Percentiles rank a stretch among this genome's conserved stretches.
Conservation (phyloP, 169 alveolate genomes). For the Amoebophrya sp. region DNA sequence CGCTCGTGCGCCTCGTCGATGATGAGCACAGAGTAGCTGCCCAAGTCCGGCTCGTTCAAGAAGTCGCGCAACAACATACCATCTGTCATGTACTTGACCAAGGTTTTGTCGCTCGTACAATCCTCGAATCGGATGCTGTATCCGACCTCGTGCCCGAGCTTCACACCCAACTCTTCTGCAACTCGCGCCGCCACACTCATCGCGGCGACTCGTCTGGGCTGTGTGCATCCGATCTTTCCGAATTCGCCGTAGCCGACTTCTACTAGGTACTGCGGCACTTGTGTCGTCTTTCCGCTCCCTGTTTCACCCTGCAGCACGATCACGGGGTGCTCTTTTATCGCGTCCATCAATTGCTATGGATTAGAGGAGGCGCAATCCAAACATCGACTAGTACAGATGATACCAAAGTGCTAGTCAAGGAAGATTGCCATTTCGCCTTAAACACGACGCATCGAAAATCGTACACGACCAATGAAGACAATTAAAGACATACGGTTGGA, state of each 20-base stretch:
- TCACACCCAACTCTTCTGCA: slow-evolving; percentile 86
- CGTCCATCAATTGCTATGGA: neutral
- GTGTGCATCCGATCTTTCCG: slow-evolving; percentile 96
- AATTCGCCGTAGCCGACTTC: slow-evolving; percentile 82
- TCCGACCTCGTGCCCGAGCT: slow-evolving; percentile 89
- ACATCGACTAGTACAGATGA: no score
- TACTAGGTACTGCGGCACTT: slow-evolving; percentile 74
- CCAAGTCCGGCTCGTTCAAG: slow-evolving; percentile 85
- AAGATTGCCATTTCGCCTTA: no score
- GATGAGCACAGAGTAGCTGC: slow-evolving; percentile 84
- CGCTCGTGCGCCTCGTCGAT: slow-evolving; percentile 99
- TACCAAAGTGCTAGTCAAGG: no score
- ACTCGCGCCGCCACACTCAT: slow-evolving; percentile 98
- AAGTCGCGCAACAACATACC: slow-evolving; percentile 97
- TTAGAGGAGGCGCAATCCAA: no score
- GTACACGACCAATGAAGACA: no score
- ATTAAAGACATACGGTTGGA: no score
- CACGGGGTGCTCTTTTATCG: slow-evolving; percentile 60
- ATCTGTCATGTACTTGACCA: slow-evolving; percentile 98
- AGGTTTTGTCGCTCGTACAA: slow-evolving; percentile 88
- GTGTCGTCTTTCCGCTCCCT: slow-evolving; percentile 99
- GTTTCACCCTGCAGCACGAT: slow-evolving; percentile 97
- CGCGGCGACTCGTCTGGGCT: slow-evolving; percentile 99
- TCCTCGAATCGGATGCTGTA: slow-evolving; percentile 95
- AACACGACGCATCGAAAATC: no score